Evolutionary conservation across 495 filamentous ascomycete genomes (phyloP).

Genomic region (Aspergillus heteromorphus): DNA sequence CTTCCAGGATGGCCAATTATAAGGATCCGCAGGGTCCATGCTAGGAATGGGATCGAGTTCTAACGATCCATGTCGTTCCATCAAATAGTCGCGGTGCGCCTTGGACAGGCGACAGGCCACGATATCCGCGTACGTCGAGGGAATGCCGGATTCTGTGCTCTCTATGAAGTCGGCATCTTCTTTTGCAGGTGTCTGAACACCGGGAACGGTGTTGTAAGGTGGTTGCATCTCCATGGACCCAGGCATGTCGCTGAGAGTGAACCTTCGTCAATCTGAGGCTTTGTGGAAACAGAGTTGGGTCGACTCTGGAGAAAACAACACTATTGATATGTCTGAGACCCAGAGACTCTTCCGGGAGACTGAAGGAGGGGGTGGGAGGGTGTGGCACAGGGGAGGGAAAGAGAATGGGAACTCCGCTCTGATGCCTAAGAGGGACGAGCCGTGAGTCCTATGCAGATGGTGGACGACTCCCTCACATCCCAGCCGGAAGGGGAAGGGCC

Average conservation of each 20-base stretch:
- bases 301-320: background rate
- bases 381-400: background rate
- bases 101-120: conserved; percentile 28
- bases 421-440: background rate
- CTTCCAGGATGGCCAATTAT: conserved; percentile 55
- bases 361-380: background rate
- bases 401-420: background rate
- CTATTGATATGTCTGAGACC: background rate
- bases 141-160: conserved; percentile 24
- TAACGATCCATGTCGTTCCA: conserved; percentile 49
- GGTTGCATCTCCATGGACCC: conserved; percentile 19
- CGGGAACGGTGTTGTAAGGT: conserved; percentile 10
- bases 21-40: conserved; percentile 47
- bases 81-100: conserved; percentile 45
- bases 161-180: conserved; percentile 30
- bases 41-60: conserved; percentile 49
- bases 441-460: background rate
- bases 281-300: background rate
- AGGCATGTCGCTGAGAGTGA: conserved; percentile 16
- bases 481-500: background rate
- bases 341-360: background rate
- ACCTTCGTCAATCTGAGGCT: background rate
- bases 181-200: conserved; percentile 16
- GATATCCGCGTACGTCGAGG: conserved; percentile 26
- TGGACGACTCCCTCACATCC: background rate